phyloP scores from a whole-genome alignment of 345 rosid genomes.

The Eucalyptus pauciflora region DNA sequence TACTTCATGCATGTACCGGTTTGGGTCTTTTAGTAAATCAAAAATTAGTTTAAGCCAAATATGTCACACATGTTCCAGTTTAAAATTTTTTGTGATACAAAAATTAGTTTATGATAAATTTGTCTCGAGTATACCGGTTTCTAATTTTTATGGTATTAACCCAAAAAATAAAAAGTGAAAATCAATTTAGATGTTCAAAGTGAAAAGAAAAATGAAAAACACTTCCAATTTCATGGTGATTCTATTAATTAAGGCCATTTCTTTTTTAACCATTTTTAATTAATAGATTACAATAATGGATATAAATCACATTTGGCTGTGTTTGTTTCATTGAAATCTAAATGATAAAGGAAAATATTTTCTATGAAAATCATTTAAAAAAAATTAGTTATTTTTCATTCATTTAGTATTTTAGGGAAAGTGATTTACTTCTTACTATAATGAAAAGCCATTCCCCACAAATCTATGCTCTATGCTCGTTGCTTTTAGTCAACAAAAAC shows the following conservation, averaged over 20 bases:
- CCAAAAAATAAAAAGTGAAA: neutral
- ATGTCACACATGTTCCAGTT: too few species aligned
- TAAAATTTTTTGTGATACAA: fast-evolving
- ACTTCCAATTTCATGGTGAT: neutral
- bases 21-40: too few species aligned
- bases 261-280: neutral
- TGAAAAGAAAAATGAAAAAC: neutral
- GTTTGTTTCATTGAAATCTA: neutral
- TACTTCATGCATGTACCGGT: too few species aligned
- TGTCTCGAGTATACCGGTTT: too few species aligned
- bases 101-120: too few species aligned
- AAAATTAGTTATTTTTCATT: neutral
- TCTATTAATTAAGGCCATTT: neutral
- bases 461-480: neutral
- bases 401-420: neutral
- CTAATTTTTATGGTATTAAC: too few species aligned
- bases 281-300: neutral
- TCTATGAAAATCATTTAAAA: neutral
- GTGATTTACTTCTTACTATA: neutral
- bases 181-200: neutral
- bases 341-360: neutral
- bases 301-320: neutral
- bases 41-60: too few species aligned
- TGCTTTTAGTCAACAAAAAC: neutral
- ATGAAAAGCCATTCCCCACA: too few species aligned